phyloP scores from a whole-genome alignment of 768 basidiomycete genomes.

The Hydnomerulius pinastri region DNA sequence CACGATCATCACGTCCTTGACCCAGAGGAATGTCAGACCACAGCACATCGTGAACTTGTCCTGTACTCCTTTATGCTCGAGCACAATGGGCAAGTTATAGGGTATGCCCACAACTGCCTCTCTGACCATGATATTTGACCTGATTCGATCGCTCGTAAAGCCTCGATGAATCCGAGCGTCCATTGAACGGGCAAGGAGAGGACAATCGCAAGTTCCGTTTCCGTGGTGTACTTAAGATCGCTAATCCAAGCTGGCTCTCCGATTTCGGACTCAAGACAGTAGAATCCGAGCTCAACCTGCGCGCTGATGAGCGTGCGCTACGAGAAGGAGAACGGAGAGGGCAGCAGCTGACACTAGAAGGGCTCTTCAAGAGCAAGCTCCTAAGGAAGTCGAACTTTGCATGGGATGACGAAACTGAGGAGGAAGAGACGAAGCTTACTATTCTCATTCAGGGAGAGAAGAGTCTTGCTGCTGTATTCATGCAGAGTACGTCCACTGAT shows the following conservation, averaged over 20 bases:
- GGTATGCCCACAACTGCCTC: constrained; percentile 17
- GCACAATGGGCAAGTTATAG: constrained; percentile 22
- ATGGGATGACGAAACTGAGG: constrained; percentile 10
- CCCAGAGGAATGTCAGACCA: constrained; percentile 17
- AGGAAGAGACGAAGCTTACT: constrained; percentile 29
- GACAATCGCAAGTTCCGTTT: constrained; percentile 43
- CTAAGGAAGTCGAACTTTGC: constrained; percentile 18
- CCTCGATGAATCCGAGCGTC: constrained; percentile 50
- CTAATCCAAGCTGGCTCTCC: constrained; percentile 51
- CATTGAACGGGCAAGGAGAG: constrained; percentile 28
- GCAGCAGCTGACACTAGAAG: constrained; percentile 36
- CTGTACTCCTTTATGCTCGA: constrained; percentile 34
- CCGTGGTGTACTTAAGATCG: constrained; percentile 52
- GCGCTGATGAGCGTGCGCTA: constrained; percentile 35
- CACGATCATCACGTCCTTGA: constrained; percentile 26
- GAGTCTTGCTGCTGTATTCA: constrained; percentile 40
- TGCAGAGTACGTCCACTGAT: constrained; percentile 35
- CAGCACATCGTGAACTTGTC: constrained; percentile 12
- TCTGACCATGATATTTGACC: background rate
- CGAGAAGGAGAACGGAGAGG: constrained; percentile 16
- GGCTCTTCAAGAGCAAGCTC: constrained; percentile 30
- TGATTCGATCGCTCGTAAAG: constrained; percentile 26
- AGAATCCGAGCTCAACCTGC: constrained; percentile 44
- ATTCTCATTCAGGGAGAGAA: constrained; percentile 46
- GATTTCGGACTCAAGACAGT: constrained; percentile 42